Evolutionary conservation across 163 green algal species (phyloP).

Genomic region (Botryococcus braunii): DNA sequence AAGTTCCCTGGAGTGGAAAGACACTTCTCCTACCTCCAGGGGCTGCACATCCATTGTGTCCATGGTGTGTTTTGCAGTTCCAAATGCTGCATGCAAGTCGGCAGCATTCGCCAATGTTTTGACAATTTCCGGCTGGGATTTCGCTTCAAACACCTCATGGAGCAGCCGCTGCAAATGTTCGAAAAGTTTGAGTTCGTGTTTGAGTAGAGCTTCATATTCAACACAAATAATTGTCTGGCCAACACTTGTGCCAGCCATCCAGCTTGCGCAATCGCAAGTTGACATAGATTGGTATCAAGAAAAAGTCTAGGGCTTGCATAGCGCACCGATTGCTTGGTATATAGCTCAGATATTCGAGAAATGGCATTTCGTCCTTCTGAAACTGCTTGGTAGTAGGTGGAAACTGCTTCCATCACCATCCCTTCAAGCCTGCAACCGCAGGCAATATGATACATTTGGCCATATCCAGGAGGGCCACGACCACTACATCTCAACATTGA

Average conservation of each 20-base stretch:
- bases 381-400: constrained; percentile 51
- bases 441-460: no score
- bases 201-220: no score
- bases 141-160: constrained; percentile 24
- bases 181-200: no score
- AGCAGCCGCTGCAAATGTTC: no score
- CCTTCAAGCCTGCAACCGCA: constrained; percentile 32
- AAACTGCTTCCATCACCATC: constrained; percentile 47
- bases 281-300: no score
- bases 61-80: constrained; percentile 21
- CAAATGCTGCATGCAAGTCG: constrained; percentile 27
- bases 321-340: constrained; percentile 40
- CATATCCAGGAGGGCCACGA: neutral
- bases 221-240: no score
- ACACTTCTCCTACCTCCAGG: constrained; percentile 25
- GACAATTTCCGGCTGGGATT: constrained; percentile 34
- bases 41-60: constrained; percentile 38
- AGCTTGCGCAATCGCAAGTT: no score
- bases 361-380: constrained; percentile 17
- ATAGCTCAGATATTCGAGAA: constrained; percentile 28
- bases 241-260: no score
- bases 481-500: neutral
- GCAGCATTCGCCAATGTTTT: constrained; percentile 22
- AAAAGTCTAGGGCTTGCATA: constrained; percentile 12
- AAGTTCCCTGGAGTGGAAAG: no score